These are phyloP conservation scores for Pisolithus orientalis DNA, from an alignment of 768 basidiomycete genomes.

Conservation along the genomic window DNA sequence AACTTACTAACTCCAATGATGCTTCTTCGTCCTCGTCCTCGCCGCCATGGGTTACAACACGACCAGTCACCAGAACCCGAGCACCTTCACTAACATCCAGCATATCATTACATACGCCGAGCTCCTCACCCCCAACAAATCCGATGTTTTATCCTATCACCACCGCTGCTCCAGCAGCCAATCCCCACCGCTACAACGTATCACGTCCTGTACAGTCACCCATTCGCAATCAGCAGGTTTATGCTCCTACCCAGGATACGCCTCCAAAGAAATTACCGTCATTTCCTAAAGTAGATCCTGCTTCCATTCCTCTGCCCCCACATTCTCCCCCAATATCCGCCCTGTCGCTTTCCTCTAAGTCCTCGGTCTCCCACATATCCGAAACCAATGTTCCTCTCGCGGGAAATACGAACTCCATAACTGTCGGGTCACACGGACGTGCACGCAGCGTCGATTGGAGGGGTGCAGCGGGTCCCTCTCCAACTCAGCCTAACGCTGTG, in stretches of 20 bases:
- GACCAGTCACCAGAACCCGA: conserved; percentile 20
- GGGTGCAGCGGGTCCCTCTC: conserved; percentile 2
- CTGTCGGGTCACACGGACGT: conserved; percentile 38
- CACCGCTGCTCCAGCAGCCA: conserved; percentile 47
- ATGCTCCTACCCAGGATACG: conserved; percentile 20
- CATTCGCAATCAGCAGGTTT: conserved; percentile 26
- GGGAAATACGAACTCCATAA: conserved; percentile 33
- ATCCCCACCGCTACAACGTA: conserved; percentile 48
- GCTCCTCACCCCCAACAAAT: conserved; percentile 17
- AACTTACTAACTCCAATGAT: conserved; percentile 14
- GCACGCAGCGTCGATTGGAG: conserved; percentile 26
- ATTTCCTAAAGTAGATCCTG: conserved; percentile 43
- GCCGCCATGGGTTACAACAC: conserved; percentile 26
- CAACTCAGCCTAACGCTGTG: conserved; percentile 10
- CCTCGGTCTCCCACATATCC: conserved; percentile 55
- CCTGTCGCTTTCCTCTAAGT: conserved; percentile 73
- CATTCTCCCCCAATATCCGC: conserved; percentile 68
- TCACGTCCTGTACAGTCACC: conserved; percentile 30
- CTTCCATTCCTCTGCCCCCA: conserved; percentile 54
- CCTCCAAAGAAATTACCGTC: conserved; percentile 10
- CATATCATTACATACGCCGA: conserved; percentile 20
- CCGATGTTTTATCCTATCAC: conserved; percentile 51
- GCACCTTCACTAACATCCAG: conserved; percentile 25
- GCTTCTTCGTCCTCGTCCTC: conserved; percentile 36
- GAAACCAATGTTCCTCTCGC: conserved; percentile 31